Conservation (phyloP, 495 filamentous ascomycete genomes). For the Xylaria venustula region DNA sequence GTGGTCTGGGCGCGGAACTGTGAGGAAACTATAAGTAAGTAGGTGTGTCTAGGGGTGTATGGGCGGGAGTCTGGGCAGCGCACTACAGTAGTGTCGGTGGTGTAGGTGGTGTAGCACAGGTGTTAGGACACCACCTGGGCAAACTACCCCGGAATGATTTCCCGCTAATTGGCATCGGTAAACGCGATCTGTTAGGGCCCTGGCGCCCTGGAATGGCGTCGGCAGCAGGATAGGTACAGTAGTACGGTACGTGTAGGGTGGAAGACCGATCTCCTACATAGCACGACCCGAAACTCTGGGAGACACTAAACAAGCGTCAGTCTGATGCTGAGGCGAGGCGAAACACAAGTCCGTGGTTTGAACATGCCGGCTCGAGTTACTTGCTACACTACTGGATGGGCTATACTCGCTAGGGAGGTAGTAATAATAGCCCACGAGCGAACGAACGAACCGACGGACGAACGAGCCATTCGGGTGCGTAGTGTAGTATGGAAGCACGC, state of each 20-base stretch:
- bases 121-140: background rate
- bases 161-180: constrained; percentile 27
- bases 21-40: too few relatives aligned
- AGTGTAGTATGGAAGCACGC: too few relatives aligned
- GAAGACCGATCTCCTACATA: constrained; percentile 28
- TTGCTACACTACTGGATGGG: too few relatives aligned
- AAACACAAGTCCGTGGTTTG: background rate
- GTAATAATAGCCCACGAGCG: background rate
- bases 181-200: constrained; percentile 31
- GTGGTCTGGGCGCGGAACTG: background rate
- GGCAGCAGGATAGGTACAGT: constrained; percentile 11
- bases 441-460: background rate
- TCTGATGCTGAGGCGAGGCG: constrained; percentile 21
- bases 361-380: constrained; percentile 4
- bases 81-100: background rate
- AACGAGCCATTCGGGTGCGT: background rate
- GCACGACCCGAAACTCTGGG: constrained; percentile 31
- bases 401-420: too few relatives aligned
- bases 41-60: too few relatives aligned
- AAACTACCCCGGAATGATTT: constrained; percentile 36
- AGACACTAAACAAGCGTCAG: constrained; percentile 36
- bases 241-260: constrained; percentile 7
- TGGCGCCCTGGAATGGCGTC: constrained; percentile 17
- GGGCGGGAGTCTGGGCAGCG: background rate
- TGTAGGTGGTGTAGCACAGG: background rate